phyloP scores from a whole-genome alignment of 192 early-diverging fungal genomes.

The Entomortierella beljakovae region DNA sequence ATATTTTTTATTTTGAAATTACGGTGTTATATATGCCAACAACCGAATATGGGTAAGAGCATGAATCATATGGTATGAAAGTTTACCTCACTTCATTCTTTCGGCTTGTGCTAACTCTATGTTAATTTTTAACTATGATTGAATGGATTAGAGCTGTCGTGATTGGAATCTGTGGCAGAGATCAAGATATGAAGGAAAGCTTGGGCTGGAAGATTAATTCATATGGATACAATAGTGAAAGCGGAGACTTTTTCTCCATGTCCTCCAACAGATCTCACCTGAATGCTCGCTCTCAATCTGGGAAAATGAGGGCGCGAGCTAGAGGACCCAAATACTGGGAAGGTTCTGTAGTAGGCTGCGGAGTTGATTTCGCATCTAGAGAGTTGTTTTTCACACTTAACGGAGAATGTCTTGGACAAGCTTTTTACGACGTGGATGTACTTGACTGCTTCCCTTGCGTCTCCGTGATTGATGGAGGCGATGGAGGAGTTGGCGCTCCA shows the following conservation, averaged over 20 bases:
- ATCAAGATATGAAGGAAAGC: constrained; percentile 25
- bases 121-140: neutral
- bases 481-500: constrained; percentile 32
- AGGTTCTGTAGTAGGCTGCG: constrained; percentile 45
- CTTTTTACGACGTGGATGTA: constrained; percentile 45
- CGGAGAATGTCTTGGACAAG: constrained; percentile 49
- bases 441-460: constrained; percentile 45
- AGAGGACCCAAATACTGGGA: constrained; percentile 29
- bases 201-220: constrained; percentile 43
- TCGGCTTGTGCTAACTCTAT: too few species aligned
- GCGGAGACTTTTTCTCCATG: constrained; percentile 40
- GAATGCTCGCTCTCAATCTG: constrained; percentile 40
- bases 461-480: constrained; percentile 34
- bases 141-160: constrained; percentile 16
- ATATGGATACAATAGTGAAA: constrained; percentile 40
- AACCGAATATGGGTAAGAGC: constrained; percentile 34
- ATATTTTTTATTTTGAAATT: constrained; percentile 51
- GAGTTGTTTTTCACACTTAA: constrained; percentile 52
- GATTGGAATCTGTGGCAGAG: constrained; percentile 46
- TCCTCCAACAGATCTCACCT: constrained; percentile 38
- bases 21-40: constrained; percentile 40
- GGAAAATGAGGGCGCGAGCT: constrained; percentile 49
- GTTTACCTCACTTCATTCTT: too few species aligned
- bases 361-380: constrained; percentile 41
- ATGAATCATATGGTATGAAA: too few species aligned